Evolutionary conservation across 306 rosid species (phyloP).

Genomic region (Vigna trinervia): DNA sequence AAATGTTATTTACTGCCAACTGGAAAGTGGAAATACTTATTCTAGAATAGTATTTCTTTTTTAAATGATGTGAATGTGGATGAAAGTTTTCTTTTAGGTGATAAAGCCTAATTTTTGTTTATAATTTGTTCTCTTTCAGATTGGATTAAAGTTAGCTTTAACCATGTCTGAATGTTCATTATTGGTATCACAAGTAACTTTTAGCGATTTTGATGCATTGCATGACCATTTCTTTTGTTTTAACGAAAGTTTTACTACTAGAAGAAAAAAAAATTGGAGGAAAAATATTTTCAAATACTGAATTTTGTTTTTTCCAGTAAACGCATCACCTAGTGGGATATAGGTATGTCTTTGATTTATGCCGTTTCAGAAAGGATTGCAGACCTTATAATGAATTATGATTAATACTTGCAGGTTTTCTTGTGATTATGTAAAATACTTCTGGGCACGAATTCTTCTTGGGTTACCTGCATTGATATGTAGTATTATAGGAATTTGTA

Average conservation of each 20-base stretch:
- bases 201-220: slow-evolving; percentile 5
- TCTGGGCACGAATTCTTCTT: slow-evolving; percentile 62
- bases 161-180: slow-evolving; percentile 28
- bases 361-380: slow-evolving; percentile 22
- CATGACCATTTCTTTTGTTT: slow-evolving; percentile 3
- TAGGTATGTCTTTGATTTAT: not conserved
- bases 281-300: not conserved
- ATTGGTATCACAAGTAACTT: slow-evolving; percentile 33
- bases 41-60: slow-evolving; percentile 13
- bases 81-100: slow-evolving; percentile 14
- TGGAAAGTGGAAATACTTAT: not conserved
- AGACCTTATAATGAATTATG: slow-evolving; percentile 31
- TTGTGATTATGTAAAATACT: slow-evolving; percentile 53
- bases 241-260: not conserved
- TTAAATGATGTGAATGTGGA: slow-evolving; percentile 28
- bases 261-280: not conserved
- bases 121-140: slow-evolving; percentile 23
- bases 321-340: not conserved
- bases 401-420: slow-evolving; percentile 55
- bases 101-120: slow-evolving; percentile 23
- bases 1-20: not conserved
- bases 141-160: not conserved
- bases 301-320: not conserved
- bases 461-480: slow-evolving; percentile 50
- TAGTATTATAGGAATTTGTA: slow-evolving; percentile 42